Conservation (phyloP, 2,329 filamentous ascomycete genomes). For the Hymenoscyphus linearis region DNA sequence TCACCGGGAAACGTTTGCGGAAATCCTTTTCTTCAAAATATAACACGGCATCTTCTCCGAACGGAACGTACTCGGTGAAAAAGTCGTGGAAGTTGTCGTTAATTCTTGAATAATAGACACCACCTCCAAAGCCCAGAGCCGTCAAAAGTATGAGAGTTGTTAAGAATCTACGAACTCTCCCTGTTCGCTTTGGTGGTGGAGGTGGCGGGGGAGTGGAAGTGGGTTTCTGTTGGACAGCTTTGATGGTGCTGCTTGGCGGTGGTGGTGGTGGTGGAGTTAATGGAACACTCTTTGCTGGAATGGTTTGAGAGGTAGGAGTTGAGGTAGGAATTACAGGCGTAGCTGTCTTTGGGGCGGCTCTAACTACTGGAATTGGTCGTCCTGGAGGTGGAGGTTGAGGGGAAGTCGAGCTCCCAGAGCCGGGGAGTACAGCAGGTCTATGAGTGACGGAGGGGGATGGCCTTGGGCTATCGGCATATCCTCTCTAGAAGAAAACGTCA, state of each 20-base stretch:
- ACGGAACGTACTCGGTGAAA: conserved; percentile 95
- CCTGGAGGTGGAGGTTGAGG: conserved; percentile 35
- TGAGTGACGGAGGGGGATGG: conserved; percentile 41
- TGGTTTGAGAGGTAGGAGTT: conserved; percentile 36
- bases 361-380: not conserved
- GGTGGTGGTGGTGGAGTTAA: conserved; percentile 37
- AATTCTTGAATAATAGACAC: conserved; percentile 86
- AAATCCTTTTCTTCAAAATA: conserved; percentile 96
- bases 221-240: conserved; percentile 32
- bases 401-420: conserved; percentile 36
- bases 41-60: conserved; percentile 87
- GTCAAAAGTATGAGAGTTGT: conserved; percentile 72
- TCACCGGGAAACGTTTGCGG: conserved; percentile 71
- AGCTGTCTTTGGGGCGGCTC: conserved; percentile 8
- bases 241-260: conserved; percentile 30
- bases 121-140: conserved; percentile 74
- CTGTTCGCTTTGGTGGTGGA: conserved; percentile 46
- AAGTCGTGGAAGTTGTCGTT: conserved; percentile 99
- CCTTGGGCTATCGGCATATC: conserved; percentile 51
- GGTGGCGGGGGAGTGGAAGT: conserved; percentile 36
- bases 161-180: conserved; percentile 68
- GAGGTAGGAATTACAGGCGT: conserved; percentile 34
- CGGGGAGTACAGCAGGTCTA: conserved; percentile 48
- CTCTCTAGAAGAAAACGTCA: conserved; percentile 42
- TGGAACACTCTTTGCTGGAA: conserved; percentile 44